These are phyloP conservation scores for Corylus heterophylla DNA, from an alignment of 306 rosid genomes.

Conservation along the genomic window DNA sequence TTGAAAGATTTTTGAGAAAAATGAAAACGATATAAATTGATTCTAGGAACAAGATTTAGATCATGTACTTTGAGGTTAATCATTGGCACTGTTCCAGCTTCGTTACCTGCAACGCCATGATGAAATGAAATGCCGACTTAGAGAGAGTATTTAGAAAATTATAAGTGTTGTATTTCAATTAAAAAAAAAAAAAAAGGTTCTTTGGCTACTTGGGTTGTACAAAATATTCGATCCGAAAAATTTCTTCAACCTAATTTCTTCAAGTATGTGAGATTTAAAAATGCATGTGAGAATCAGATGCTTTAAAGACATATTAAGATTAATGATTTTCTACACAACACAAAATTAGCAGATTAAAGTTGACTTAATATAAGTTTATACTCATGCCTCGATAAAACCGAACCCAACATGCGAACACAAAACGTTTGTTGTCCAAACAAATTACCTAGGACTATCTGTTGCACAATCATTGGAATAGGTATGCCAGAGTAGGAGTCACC, in stretches of 20 bases:
- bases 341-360: no score
- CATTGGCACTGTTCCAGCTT: constrained; percentile 7
- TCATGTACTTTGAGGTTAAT: constrained; percentile 11
- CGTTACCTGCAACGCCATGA: constrained; percentile 10
- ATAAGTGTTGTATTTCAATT: neutral
- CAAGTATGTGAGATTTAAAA: no score
- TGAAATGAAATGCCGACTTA: neutral
- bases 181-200: neutral
- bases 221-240: no score
- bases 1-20: neutral
- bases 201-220: neutral
- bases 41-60: neutral
- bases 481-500: constrained; percentile 29
- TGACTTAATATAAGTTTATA: no score
- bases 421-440: no score
- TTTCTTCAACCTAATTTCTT: no score
- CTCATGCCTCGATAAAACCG: no score
- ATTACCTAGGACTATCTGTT: constrained; percentile 18
- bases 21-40: neutral
- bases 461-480: constrained; percentile 17
- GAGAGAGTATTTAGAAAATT: neutral
- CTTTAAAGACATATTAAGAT: no score
- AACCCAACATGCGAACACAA: no score
- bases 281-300: no score
- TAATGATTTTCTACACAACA: no score